Base-by-base conservation (phyloP, 2,329 filamentous ascomycete genomes). In the Sarocladium strictum region DNA sequence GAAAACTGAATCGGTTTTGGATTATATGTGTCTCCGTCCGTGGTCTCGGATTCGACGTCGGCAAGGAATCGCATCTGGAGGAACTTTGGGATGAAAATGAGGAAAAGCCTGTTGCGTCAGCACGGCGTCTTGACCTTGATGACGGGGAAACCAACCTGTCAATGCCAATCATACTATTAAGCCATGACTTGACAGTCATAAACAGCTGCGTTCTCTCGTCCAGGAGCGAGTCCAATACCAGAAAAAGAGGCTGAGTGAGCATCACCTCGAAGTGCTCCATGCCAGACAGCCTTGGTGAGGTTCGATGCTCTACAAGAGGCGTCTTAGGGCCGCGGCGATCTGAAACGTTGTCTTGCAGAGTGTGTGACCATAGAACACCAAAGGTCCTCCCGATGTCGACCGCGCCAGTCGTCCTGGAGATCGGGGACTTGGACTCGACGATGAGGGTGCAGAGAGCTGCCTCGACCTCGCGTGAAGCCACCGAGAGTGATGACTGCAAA, bases 351-450 rank as follows among this genome's bases (percentile, higher is more conserved):
- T 84, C 84, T 63, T 86, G 83, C 26, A 86, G 67, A 19, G 80
- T 89, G 65, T 95, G 90, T n/a, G 85, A 86, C 90, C 91, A 96
- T 3, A 96, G 71, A 3, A 90, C 81, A 38, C 81, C 77, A 65
- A 96, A 93, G 12, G 81, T 84, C 50, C 86, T 79, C 1, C 84
- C 86, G 54, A 80, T 73, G 56, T 91, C 85, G 4, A 81, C 78
- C 55, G 75, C 65, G 23, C 76, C 72, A 56, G 43, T 14, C 17
- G 43, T 12, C 41, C 5, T 54, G 24, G 3, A 27, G 40, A 14
- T 53, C 38, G 3, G 54, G 24, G 3, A 32, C 37, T 12, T 54
- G 40, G 3, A 54, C 63, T 68, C 75, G 17, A 89, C 76, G 69
- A 96, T 85, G 2, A 92, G 71, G 24, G 80, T 78, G 23, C 84